Conservation (phyloP, 768 basidiomycete species). For the Asterophora parasitica region DNA sequence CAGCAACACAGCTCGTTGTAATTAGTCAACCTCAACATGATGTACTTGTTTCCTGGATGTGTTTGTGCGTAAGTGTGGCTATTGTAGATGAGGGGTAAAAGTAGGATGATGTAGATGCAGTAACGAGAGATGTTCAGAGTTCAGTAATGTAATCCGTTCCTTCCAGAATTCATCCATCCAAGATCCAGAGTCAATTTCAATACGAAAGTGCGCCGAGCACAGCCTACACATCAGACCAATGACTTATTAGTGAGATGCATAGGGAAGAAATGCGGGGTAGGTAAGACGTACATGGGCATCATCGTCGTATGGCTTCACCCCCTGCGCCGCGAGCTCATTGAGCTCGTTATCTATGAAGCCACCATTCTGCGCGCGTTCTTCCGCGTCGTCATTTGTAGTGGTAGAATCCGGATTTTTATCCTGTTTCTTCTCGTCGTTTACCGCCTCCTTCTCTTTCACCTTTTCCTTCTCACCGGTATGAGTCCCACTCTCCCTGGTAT, state of each 20-base stretch:
- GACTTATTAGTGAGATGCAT: background rate
- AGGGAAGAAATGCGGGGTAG: background rate
- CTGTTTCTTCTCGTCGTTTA: background rate
- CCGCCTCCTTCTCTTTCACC: background rate
- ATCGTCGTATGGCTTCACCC: constrained; percentile 43
- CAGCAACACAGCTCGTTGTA: background rate
- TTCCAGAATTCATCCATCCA: no score
- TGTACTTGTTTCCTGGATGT: no score
- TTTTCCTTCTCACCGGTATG: background rate
- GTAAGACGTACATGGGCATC: constrained; percentile 31
- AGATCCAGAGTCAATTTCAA: background rate
- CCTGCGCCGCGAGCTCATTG: constrained; percentile 31
- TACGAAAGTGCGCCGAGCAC: constrained; percentile 10
- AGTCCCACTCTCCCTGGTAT: background rate
- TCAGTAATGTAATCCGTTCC: no score
- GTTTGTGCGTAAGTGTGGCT: no score
- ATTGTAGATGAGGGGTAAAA: no score
- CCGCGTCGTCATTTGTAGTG: constrained; percentile 7
- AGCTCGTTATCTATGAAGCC: constrained; percentile 32
- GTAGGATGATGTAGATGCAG: no score
- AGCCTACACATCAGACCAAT: background rate
- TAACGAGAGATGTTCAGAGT: no score
- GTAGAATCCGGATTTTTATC: background rate
- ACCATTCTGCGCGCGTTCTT: constrained; percentile 19
- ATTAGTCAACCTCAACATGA: no score